phyloP scores from a whole-genome alignment of 176 grass and related monocot species.

The Cenchrus fungigraminus region DNA sequence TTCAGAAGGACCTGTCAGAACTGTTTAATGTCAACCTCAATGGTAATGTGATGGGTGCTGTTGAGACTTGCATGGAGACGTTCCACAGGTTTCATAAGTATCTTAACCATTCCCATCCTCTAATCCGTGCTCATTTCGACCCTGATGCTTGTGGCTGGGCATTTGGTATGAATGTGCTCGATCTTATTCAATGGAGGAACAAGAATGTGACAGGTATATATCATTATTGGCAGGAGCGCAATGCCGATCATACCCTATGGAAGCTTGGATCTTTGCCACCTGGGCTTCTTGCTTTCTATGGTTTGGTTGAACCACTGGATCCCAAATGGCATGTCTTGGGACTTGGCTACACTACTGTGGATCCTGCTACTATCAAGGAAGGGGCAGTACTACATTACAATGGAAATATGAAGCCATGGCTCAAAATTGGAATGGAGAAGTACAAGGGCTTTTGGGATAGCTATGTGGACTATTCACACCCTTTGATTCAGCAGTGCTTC shows the following conservation, averaged over 20 bases:
- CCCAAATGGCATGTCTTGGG: slow-evolving; percentile 97
- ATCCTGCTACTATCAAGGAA: slow-evolving; percentile 69
- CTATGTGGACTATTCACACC: slow-evolving; percentile 96
- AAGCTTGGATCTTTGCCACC: slow-evolving; percentile 96
- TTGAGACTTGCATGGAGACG: slow-evolving; percentile 99
- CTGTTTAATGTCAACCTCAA: slow-evolving; percentile 88
- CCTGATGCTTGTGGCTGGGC: slow-evolving; percentile 99
- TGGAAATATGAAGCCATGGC: slow-evolving; percentile 98
- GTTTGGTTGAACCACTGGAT: slow-evolving; percentile 82
- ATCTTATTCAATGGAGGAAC: slow-evolving; percentile 86
- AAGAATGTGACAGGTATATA: slow-evolving; percentile 99
- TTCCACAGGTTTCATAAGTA: slow-evolving; percentile 99
- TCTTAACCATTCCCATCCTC: slow-evolving; percentile 93
- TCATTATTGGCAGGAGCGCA: slow-evolving; percentile 98
- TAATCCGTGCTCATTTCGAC: slow-evolving; percentile 96
- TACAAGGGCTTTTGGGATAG: slow-evolving; percentile 96
- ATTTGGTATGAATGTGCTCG: slow-evolving; percentile 98
- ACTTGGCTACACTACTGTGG: slow-evolving; percentile 90
- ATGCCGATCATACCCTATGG: slow-evolving; percentile 95
- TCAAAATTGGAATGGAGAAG: slow-evolving; percentile 99
- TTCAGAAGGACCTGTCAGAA: slow-evolving; percentile 82
- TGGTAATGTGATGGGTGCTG: slow-evolving; percentile 96
- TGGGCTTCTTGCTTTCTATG: slow-evolving; percentile 96
- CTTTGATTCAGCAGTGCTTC: slow-evolving; percentile 87
- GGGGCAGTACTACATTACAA: slow-evolving; percentile 99